Conservation (phyloP, 805 yeast species). For the Metschnikowia corniflorae region DNA sequence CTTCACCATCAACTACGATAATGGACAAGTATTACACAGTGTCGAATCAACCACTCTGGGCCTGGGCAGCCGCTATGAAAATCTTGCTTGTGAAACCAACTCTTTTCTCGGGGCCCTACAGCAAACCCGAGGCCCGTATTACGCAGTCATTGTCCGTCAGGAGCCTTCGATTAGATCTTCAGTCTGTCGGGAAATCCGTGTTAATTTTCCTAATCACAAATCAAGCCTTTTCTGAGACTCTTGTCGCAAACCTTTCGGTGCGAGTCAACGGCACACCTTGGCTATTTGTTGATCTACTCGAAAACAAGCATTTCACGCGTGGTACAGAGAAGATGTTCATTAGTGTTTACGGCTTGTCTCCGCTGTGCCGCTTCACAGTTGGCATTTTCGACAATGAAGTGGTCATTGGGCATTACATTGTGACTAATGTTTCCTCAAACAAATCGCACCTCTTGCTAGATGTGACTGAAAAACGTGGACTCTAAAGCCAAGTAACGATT, state of each 20-base stretch:
- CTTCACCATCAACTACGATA: conserved; percentile 18
- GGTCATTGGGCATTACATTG: conserved; percentile 22
- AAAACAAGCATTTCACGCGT: neutral
- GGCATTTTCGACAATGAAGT: conserved; percentile 21
- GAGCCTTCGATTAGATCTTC: conserved; percentile 17
- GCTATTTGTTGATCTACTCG: conserved; percentile 24
- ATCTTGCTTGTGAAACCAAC: conserved; percentile 26
- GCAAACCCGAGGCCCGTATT: neutral
- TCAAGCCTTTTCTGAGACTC: conserved; percentile 6
- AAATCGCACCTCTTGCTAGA: too few relatives aligned
- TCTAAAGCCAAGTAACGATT: too few relatives aligned
- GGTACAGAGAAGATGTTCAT: conserved; percentile 14
- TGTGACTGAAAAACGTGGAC: too few relatives aligned
- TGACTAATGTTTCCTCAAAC: conserved; percentile 24
- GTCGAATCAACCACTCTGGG: conserved; percentile 41
- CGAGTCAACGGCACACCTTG: conserved; percentile 33
- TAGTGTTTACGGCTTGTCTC: conserved; percentile 34
- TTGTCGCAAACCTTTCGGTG: conserved; percentile 15
- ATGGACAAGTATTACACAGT: conserved; percentile 20
- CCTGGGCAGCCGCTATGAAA: conserved; percentile 38
- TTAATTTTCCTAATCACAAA: conserved; percentile 27
- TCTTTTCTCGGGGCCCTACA: conserved; percentile 29
- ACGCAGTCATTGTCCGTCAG: neutral
- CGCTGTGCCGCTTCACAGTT: conserved; percentile 36
- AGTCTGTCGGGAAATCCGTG: conserved; percentile 29